Conservation (phyloP, 331 rosid genomes). For the Acacia concinna region DNA sequence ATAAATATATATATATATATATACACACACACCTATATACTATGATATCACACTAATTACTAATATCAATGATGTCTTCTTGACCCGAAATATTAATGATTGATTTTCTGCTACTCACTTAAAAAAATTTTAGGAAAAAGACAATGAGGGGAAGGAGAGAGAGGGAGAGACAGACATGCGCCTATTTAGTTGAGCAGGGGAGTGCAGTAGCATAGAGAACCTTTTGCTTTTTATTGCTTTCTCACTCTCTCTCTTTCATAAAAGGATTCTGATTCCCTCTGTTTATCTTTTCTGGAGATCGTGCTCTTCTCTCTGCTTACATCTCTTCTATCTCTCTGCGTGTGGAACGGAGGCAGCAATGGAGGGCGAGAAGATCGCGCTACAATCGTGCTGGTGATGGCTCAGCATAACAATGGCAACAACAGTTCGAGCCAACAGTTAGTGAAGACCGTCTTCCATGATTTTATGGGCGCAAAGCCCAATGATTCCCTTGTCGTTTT, state of each 20-base stretch:
- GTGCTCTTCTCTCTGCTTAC: conserved; percentile 36
- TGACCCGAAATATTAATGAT: not conserved
- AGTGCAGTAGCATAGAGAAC: conserved; percentile 33
- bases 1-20: too few relatives aligned
- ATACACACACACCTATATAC: too few relatives aligned
- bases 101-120: not conserved
- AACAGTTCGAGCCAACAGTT: conserved; percentile 31
- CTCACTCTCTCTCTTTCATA: conserved; percentile 27
- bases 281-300: conserved; percentile 50
- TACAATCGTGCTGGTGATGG: conserved; percentile 61
- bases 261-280: conserved; percentile 31
- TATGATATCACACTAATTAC: too few relatives aligned
- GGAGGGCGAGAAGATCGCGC: conserved; percentile 40
- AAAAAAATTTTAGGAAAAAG: not conserved
- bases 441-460: conserved; percentile 68
- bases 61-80: not conserved
- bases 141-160: not conserved
- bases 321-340: not conserved
- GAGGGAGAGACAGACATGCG: not conserved
- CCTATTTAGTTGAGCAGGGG: conserved; percentile 16
- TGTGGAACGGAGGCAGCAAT: conserved; percentile 6
- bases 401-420: conserved; percentile 43
- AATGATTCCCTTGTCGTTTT: conserved; percentile 38
- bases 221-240: conserved; percentile 63
- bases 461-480: conserved; percentile 83